Evolutionary conservation across 2,329 filamentous ascomycete genomes (phyloP).

Genomic region (Aspergillus pseudonomiae): DNA sequence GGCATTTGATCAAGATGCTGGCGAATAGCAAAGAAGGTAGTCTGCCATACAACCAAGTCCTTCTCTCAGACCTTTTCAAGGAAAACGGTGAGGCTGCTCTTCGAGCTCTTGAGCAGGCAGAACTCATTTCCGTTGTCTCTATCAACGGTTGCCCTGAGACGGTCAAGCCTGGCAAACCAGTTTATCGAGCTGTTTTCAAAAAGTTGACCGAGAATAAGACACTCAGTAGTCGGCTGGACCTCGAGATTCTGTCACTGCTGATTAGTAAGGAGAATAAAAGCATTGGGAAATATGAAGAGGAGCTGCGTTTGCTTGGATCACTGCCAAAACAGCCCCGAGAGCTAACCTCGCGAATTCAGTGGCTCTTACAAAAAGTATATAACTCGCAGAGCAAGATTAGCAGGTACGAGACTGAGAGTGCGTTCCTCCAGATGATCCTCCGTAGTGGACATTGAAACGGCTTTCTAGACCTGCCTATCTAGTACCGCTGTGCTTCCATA

Average conservation of each 20-base stretch:
- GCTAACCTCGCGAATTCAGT: constrained; percentile 67
- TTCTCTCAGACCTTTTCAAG: constrained; percentile 76
- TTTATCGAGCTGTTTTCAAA: constrained; percentile 82
- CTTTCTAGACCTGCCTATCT: neutral
- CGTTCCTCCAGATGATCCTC: constrained; percentile 70
- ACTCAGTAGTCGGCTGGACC: constrained; percentile 71
- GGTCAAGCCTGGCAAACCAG: constrained; percentile 80
- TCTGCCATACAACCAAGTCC: constrained; percentile 82
- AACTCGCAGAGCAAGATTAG: constrained; percentile 75
- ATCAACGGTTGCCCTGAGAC: constrained; percentile 74
- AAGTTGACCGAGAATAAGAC: constrained; percentile 71
- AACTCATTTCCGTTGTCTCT: constrained; percentile 77
- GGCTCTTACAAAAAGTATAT: constrained; percentile 73
- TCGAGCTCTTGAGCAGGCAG: constrained; percentile 78
- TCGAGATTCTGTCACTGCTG: constrained; percentile 69
- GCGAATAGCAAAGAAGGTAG: constrained; percentile 60
- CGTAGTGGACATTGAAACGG: constrained; percentile 50
- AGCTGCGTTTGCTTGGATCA: constrained; percentile 71
- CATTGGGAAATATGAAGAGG: constrained; percentile 78
- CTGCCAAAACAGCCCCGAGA: constrained; percentile 73
- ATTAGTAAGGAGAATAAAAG: constrained; percentile 71
- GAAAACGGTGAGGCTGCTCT: constrained; percentile 74
- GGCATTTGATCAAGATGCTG: constrained; percentile 81
- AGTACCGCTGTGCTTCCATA: neutral
- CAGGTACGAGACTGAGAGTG: constrained; percentile 73